Evolutionary conservation across 202 grass and related monocot species (phyloP), one percentile per base, ranked within the genome.

Genomic region (Setaria viridis): DNA sequence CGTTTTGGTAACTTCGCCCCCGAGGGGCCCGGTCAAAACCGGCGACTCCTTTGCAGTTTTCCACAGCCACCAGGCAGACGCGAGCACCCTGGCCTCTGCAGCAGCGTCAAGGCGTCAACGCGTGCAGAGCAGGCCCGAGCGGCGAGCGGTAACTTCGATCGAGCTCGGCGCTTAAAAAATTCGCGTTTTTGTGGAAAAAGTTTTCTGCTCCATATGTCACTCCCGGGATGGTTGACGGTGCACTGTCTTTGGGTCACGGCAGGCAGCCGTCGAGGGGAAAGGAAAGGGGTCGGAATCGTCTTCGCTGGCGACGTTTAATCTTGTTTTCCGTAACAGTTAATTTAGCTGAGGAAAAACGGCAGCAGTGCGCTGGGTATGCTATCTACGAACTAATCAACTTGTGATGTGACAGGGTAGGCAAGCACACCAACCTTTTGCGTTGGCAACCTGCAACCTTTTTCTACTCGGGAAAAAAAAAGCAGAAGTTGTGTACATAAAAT

Each of bases 1-100:
- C 34, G 71, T 81, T 76, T 77, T 48, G 77, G 82, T 85, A 70
- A 80, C 78, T 81, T 70, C 77, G 76, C n/a, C 32, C 3, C 11
- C 9, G 0, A 1, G 4, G 20, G 17, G 12, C 67, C 25, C 49
- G 59, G 87, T 85, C 77, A 81, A 69, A 54, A 16, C 46, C 20
- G 82, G 69, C 53, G 82, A 13, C 37, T 59, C 19, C 77, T 2
- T 8, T 29, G 57, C 57, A 29, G 20, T 62, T 45, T 60, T 57
- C 48, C 41, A 17, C 12, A 7, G 67, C 43, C 30, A 46, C 0
- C 41, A 6, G 6, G 43, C 43, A 5, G 43, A 1, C 37, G 32
- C 30, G 49, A 15, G 49, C 17, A 25, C 30, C 35, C 35, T 37
- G 35, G 35, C n/a, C 30, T 3, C 70, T 11, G 71, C 47, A 34